Evolutionary conservation across 2,329 filamentous ascomycete genomes (phyloP).

Genomic region (Phyllosticta citrichinensis): DNA sequence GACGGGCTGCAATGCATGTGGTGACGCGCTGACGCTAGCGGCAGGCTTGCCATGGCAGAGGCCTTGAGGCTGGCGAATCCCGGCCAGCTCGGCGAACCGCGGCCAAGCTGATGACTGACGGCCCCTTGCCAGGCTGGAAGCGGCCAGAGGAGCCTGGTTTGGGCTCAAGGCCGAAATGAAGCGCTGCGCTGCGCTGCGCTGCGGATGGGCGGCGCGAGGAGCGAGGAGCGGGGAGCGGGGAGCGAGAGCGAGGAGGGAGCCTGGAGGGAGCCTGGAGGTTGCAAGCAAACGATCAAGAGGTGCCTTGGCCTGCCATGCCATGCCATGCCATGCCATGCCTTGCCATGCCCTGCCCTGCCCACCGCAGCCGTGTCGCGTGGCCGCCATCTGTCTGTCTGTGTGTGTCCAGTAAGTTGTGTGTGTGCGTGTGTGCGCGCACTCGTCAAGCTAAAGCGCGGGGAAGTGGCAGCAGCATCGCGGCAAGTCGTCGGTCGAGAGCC

Average conservation of each 20-base stretch:
- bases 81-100: neutral
- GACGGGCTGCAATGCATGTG: neutral
- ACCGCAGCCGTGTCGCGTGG: constrained; percentile 6
- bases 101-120: constrained; percentile 2
- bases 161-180: constrained; percentile 7
- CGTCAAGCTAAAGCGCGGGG: constrained; percentile 2
- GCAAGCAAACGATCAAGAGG: too few relatives aligned
- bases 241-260: neutral
- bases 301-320: too few relatives aligned
- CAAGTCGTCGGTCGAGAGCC: neutral
- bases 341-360: neutral
- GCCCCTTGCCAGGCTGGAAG: constrained; percentile 8
- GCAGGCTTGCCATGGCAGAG: neutral
- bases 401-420: too few relatives aligned
- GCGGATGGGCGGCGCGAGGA: neutral
- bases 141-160: constrained; percentile 3
- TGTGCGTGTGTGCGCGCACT: neutral
- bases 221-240: neutral
- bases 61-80: neutral
- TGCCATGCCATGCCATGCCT: neutral
- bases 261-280: too few relatives aligned
- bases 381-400: neutral
- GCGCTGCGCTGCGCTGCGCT: neutral
- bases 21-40: neutral
- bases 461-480: constrained; percentile 1